Evolutionary conservation across 768 basidiomycete genomes (phyloP), one percentile per base, ranked within the genome.

Genomic region (Russula sp.): DNA sequence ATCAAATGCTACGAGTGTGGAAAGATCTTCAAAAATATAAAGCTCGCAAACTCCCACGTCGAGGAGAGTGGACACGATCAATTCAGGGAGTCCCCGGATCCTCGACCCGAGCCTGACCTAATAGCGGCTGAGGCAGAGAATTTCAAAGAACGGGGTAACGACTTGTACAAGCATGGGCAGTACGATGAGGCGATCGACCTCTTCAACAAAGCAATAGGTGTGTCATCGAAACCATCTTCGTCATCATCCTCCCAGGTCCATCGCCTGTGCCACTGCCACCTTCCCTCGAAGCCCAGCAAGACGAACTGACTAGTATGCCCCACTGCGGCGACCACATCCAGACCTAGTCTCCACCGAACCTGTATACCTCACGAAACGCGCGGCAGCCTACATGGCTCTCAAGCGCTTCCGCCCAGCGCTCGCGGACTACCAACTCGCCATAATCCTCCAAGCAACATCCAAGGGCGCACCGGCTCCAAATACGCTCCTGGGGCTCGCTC

Each of bases 1-100:
- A 90, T 93, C 75, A 89, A 85, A 74, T 93, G 91, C 70, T 80
- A 83, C 7, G 73, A 88, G 68, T 96, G 94, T 72, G 83, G 86
- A 63, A 97, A 97, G 76, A 78, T 84, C 25, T 97, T 97, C 79
- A 77, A 78, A 69, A 93, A 91, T 67, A 87, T 89, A 0, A 90
- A 89, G 2, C 77, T 96, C 16, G 95, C 92, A 13, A 90, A 91
- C 66, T 96, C 84, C 73, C 95, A 97, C 69, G 95, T 93, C 0
- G 93, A 95, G 73, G 93, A 93, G 77, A 90, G 86, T 66, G 96
- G 96, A 0, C 96, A 99, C 71, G 87, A 93, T 73, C 86, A 94
- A 66, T 98, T 98, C 65, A 94, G 97, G 71, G 96, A 98, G 70
- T 93, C 90, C 35, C 61, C 51, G 0, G 50, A 46, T 7, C 49